Conservation (phyloP, 108 stramenopile genomes). For the Skeletonema marinoi region DNA sequence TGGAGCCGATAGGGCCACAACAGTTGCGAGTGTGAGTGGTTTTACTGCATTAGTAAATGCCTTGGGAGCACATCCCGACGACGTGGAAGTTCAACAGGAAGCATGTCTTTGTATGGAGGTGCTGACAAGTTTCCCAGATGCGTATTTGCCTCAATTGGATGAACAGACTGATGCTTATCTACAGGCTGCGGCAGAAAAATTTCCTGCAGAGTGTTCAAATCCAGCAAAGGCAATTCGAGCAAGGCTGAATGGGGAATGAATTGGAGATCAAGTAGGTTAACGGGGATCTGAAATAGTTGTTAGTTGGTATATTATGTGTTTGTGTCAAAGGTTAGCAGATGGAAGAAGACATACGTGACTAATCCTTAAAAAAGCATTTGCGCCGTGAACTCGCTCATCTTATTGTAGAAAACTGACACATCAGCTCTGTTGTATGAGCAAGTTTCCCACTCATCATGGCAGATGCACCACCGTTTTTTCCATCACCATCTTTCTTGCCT, state of each 20-base stretch:
- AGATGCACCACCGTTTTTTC: conserved; percentile 6
- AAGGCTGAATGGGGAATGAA: conserved; percentile 31
- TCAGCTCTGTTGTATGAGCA: conserved; percentile 48
- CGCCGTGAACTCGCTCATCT: conserved; percentile 25
- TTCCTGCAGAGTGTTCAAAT: conserved; percentile 63
- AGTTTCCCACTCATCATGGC: conserved; percentile 37
- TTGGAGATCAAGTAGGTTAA: neutral
- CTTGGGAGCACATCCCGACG: conserved; percentile 68
- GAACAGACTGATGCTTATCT: conserved; percentile 73
- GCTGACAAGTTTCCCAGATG: conserved; percentile 64
- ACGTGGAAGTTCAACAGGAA: conserved; percentile 60
- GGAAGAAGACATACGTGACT: neutral
- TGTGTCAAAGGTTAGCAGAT: neutral
- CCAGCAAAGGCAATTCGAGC: conserved; percentile 46
- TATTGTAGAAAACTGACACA: conserved; percentile 70
- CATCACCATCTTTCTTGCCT: neutral
- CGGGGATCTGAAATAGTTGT: neutral
- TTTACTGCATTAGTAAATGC: conserved; percentile 83
- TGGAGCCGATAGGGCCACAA: conserved; percentile 78
- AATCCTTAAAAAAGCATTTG: neutral
- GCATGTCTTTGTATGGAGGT: conserved; percentile 66
- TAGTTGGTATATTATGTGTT: neutral
- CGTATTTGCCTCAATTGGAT: conserved; percentile 71
- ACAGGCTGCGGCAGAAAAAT: conserved; percentile 63
- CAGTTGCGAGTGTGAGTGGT: conserved; percentile 80